Conservation (phyloP, 2,329 filamentous ascomycete genomes). For the Arachnopeziza araneosa region DNA sequence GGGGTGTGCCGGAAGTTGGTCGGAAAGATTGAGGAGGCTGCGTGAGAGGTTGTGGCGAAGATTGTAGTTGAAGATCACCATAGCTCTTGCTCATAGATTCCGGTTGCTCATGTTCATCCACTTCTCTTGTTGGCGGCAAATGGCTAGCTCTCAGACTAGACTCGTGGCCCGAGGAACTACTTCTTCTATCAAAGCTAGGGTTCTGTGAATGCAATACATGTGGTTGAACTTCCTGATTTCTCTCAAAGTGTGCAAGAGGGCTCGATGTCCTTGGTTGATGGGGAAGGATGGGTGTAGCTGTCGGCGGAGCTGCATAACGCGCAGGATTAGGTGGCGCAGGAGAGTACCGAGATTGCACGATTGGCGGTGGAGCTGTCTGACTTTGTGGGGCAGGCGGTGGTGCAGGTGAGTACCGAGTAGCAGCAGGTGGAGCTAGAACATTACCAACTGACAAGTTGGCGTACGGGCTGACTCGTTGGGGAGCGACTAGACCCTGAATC, state of each 20-base stretch:
- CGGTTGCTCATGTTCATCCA: conserved; percentile 50
- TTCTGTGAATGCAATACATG: conserved; percentile 31
- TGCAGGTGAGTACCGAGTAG: conserved; percentile 55
- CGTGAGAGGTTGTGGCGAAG: conserved; percentile 17
- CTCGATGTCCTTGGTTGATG: conserved; percentile 62
- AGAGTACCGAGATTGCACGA: conserved; percentile 30
- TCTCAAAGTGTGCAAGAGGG: conserved; percentile 59
- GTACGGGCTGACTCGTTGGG: conserved; percentile 29
- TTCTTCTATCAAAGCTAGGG: conserved; percentile 41
- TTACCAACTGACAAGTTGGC: conserved; percentile 19
- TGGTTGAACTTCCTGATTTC: conserved; percentile 26
- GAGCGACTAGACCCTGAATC: conserved; percentile 26
- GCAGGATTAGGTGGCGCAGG: conserved; percentile 34
- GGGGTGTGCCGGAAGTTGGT: conserved; percentile 42
- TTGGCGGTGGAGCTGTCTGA: conserved; percentile 35
- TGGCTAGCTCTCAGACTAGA: conserved; percentile 44
- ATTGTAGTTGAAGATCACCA: conserved; percentile 15
- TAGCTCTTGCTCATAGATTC: conserved; percentile 25
- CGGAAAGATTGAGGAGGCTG: conserved; percentile 32
- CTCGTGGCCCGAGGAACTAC: conserved; percentile 48
- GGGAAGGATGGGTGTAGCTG: conserved; percentile 39
- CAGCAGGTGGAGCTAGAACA: conserved; percentile 30
- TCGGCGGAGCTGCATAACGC: conserved; percentile 15
- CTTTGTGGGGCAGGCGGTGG: conserved; percentile 38
- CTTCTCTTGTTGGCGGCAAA: conserved; percentile 55